Evolutionary conservation across 2,329 filamentous ascomycete species (phyloP).

Genomic region (Emmonsiellopsis sp.): DNA sequence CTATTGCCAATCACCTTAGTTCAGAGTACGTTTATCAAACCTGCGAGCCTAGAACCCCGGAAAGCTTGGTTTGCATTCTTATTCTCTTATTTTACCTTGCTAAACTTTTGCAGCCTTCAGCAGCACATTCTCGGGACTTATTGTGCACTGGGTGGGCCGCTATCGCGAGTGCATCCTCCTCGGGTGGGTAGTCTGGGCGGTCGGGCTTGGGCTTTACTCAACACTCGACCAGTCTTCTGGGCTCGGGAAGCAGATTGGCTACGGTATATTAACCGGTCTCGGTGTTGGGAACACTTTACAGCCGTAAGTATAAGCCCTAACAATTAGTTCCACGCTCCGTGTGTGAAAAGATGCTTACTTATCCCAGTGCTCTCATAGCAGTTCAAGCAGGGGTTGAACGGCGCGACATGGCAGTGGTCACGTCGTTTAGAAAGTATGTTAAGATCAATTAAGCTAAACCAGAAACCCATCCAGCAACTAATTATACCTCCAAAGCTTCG

Average conservation of each 20-base stretch:
- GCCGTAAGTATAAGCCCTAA: constrained; percentile 20
- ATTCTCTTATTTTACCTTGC: constrained; percentile 11
- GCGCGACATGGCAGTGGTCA: constrained; percentile 33
- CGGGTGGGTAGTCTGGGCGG: constrained; percentile 44
- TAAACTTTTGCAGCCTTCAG: constrained; percentile 34
- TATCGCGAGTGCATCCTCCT: constrained; percentile 47
- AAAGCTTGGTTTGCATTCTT: neutral
- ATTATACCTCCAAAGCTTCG: constrained; percentile 20
- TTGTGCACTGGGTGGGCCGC: constrained; percentile 44
- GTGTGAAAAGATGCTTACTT: neutral
- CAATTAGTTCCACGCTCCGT: neutral
- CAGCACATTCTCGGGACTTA: constrained; percentile 43
- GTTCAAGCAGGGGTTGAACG: constrained; percentile 31
- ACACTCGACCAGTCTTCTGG: constrained; percentile 41
- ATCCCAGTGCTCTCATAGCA: constrained; percentile 21
- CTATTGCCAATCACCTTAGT: constrained; percentile 41
- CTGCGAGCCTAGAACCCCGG: constrained; percentile 28
- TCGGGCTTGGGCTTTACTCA: constrained; percentile 45
- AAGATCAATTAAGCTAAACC: neutral
- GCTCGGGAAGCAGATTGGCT: constrained; percentile 46
- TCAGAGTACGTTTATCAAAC: constrained; percentile 26
- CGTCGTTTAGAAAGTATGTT: constrained; percentile 25
- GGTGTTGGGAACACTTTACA: constrained; percentile 46
- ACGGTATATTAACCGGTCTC: constrained; percentile 42
- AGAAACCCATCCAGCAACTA: neutral